Conservation (phyloP, 495 filamentous ascomycete species). For the Lepraria neglecta region DNA sequence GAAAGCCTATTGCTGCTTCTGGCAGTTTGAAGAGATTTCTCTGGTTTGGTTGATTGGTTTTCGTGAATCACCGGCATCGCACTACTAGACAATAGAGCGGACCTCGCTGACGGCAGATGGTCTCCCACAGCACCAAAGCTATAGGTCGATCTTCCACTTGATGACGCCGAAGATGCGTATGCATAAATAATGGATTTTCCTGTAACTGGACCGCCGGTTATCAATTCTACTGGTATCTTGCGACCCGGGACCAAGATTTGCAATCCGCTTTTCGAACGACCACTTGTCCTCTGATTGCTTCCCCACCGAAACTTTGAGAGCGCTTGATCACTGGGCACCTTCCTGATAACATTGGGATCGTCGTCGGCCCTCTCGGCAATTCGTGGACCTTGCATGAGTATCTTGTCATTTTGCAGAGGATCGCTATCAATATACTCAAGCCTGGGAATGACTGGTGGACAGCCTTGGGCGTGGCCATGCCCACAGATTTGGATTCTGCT, state of each 20-base stretch:
- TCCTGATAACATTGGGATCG: slow-evolving; percentile 13
- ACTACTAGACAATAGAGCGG: not conserved
- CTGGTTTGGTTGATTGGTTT: not conserved
- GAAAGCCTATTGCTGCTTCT: not conserved
- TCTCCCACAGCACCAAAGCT: slow-evolving; percentile 24
- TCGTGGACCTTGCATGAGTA: slow-evolving; percentile 13
- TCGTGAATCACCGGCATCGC: not conserved
- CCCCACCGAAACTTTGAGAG: slow-evolving; percentile 20
- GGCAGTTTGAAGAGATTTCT: not conserved
- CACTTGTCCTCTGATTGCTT: slow-evolving; percentile 11
- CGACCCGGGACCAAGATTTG: slow-evolving; percentile 13
- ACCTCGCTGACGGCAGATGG: slow-evolving; percentile 16
- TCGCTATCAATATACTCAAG: slow-evolving; percentile 7
- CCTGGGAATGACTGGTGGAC: not conserved
- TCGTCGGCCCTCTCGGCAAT: slow-evolving; percentile 8
- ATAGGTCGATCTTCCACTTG: slow-evolving; percentile 16
- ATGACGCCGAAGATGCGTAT: slow-evolving; percentile 20
- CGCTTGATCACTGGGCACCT: slow-evolving; percentile 22
- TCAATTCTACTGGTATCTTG: not conserved
- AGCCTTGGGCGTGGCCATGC: not conserved
- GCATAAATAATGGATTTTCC: slow-evolving; percentile 18
- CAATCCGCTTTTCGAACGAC: slow-evolving; percentile 19
- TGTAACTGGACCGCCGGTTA: not conserved
- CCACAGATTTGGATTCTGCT: not conserved
- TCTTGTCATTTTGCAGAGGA: slow-evolving; percentile 18